Conservation (phyloP, 805 yeast genomes). For the Starmerella sirachaensis region DNA sequence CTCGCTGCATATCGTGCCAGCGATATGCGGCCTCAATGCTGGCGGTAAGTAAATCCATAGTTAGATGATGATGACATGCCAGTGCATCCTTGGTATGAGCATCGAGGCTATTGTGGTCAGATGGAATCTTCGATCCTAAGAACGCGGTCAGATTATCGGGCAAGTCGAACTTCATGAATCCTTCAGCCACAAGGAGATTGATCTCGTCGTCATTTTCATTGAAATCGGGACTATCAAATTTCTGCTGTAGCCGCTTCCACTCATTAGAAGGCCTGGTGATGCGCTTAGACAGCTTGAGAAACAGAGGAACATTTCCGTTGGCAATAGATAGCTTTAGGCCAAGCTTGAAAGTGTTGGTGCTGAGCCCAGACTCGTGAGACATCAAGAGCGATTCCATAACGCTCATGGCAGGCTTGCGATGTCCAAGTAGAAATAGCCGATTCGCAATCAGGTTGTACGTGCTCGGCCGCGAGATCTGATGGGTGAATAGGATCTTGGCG, state of each 20-base stretch:
- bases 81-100: too few relatives aligned
- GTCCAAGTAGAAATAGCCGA: slow-evolving; percentile 18
- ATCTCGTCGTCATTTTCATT: neutral
- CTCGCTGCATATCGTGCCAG: too few relatives aligned
- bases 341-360: slow-evolving; percentile 4
- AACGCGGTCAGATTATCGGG: slow-evolving; percentile 2
- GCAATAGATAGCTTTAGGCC: slow-evolving; percentile 14
- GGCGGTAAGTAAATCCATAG: too few relatives aligned
- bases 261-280: slow-evolving; percentile 1
- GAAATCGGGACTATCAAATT: slow-evolving; percentile 7
- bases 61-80: too few relatives aligned
- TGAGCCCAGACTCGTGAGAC: slow-evolving; percentile 8
- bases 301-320: slow-evolving; percentile 8
- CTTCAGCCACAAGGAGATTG: slow-evolving; percentile 10
- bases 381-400: slow-evolving; percentile 24
- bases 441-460: slow-evolving; percentile 23
- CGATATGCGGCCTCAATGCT: too few relatives aligned
- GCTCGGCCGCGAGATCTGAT: slow-evolving; percentile 22
- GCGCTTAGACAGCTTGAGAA: slow-evolving; percentile 8
- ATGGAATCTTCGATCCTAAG: too few relatives aligned
- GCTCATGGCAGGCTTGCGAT: slow-evolving; percentile 22
- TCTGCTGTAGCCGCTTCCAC: slow-evolving; percentile 9
- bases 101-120: too few relatives aligned
- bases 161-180: slow-evolving; percentile 14
- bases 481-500: slow-evolving; percentile 18